These are phyloP conservation scores for Eucalyptus pauciflora DNA, from an alignment of 345 rosid genomes.

Conservation along the genomic window DNA sequence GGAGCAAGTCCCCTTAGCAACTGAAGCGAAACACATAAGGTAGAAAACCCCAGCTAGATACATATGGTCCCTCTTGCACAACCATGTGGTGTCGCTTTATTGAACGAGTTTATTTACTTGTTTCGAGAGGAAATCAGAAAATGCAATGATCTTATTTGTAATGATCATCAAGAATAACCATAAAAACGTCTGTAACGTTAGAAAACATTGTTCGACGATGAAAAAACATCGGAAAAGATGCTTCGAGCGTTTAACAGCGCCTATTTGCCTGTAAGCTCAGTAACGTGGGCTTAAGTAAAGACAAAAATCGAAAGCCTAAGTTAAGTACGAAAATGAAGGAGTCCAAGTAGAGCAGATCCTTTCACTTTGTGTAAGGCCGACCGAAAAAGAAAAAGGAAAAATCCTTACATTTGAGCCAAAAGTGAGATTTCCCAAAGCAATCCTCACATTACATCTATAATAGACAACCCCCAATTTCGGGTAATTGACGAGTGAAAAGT, in stretches of 20 bases:
- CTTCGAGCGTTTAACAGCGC: accelerated
- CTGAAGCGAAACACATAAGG: accelerated
- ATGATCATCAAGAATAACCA: too few relatives aligned
- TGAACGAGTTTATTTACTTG: too few relatives aligned
- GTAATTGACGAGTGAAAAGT: accelerated
- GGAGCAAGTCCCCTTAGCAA: too few relatives aligned
- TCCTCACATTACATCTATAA: too few relatives aligned
- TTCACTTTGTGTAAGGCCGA: not conserved
- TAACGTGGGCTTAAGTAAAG: not conserved
- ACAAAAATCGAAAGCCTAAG: too few relatives aligned
- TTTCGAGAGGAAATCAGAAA: too few relatives aligned
- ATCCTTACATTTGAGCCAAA: accelerated
- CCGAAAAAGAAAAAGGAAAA: too few relatives aligned
- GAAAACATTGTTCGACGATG: not conserved
- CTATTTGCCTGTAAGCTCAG: accelerated
- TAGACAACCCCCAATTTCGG: too few relatives aligned
- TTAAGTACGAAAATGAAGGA: not conserved
- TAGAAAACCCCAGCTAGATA: too few relatives aligned
- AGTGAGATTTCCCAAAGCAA: not conserved
- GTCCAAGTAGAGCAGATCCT: not conserved
- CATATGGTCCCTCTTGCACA: accelerated
- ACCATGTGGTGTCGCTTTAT: too few relatives aligned
- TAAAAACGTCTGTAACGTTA: too few relatives aligned
- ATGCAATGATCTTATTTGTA: too few relatives aligned
- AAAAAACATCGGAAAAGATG: not conserved